Evolutionary conservation across 2,329 filamentous ascomycete species (phyloP), one percentile per base, ranked within the genome.

Genomic region (Ophiognomonia clavigignenti-juglandacearum): DNA sequence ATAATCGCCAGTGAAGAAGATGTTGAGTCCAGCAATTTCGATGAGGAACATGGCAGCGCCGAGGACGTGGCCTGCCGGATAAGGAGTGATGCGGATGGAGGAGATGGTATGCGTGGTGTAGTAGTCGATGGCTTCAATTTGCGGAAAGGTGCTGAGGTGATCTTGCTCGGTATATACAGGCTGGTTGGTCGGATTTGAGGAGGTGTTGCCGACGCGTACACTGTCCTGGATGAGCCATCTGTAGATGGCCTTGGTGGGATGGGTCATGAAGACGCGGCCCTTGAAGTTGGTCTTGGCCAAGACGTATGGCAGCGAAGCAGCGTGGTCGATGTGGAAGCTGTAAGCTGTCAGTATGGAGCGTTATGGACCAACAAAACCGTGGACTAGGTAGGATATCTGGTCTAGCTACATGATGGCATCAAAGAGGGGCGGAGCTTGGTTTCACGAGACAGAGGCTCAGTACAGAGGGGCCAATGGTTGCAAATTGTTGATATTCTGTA

Each of bases 151-250:
- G 53, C 89, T 90, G 23, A 96, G 76, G 66, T 97, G 91, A 62
- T 98, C 93, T 57, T 92, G 85, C 68, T 98, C 93, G 1, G 89
- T 96, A 64, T 96, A 98, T 38, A 97, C 82, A 61, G 88, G 75
- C 74, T 93, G 77, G 59, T 87, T 75, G 0, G 73, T 75, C 45
- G 74, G 70, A 54, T 80, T 79, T 9, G 79, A 81, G 2, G 80
- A 82, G 4, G 78, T 83, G 60, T 83, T 86, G 63, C 85, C 86
- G 24, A 98, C 91, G 50, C 93, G 85, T 37, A 98, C 88, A 56
- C 90, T 95, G 68, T 98, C 93, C 66, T 96, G 90, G 53, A 97
- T 96, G 43, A 97, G 82, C 92, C 93, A 97, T 70, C 97, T 97
- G 78, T 98, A 98, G 64, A 98, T 98, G 58, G 93, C 93, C 67